Evolutionary conservation across 768 basidiomycete species (phyloP), one percentile per base, ranked within the genome.

Genomic region (Trametes meyenii): DNA sequence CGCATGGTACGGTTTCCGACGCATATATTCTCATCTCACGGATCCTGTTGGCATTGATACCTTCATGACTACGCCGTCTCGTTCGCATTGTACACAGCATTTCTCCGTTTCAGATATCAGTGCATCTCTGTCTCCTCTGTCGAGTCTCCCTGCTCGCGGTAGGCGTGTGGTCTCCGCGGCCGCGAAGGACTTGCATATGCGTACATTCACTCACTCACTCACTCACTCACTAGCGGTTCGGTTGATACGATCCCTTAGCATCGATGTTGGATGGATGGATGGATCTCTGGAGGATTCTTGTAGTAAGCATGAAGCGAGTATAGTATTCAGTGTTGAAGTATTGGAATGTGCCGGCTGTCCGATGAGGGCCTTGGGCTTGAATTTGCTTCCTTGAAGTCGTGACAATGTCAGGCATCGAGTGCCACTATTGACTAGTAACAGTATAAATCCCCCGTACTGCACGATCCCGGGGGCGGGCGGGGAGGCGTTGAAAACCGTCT

Each of bases 221-320:
- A 33, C 29, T 33, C 29, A 33, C n/a, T 33, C 8, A 33, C 29
- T 33, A 3, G 8, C 29, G 29, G 29, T 33, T 33, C 29, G 29
- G 29, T 33, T 39, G 43, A 45, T 52, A 46, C 45, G 33, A 38
- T 52, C 39, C 51, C 35, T 52, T 38, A n/a, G 51, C 23, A 44
- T 17, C 33, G 21, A 23, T 29, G 39, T 36, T 44, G 55, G 33
- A 46, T 33, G 56, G 56, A 49, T 49, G 55, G 55, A 48, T 57
- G 36, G 56, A 46, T 58, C 36, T 39, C 48, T 58, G 44, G 55
- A 55, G 55, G 55, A 55, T 36, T 55, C 55, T 19, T 55, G 56
- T 58, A 58, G 56, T 49, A 58, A 43, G 43, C 44, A 46, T 45
- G 40, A 12, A 39, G 24, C 46, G 51, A 23, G 10, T 53, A 42